Conservation (phyloP, 2,329 filamentous ascomycete genomes). For the Chrysoporthe deuterocubensis region DNA sequence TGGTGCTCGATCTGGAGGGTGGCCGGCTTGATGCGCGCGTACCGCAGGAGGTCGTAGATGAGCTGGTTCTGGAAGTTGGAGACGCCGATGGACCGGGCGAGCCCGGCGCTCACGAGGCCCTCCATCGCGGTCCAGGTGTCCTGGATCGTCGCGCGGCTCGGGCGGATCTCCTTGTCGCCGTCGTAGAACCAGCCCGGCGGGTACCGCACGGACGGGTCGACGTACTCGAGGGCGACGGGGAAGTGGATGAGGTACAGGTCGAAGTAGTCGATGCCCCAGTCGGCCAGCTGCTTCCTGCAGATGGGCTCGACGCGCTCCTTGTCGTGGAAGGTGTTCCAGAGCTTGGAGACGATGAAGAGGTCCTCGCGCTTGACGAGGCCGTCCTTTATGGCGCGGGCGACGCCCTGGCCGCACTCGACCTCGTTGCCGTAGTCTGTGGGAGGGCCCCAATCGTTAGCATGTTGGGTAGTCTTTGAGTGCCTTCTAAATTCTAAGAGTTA, state of each 20-base stretch:
- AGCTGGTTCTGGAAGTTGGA: constrained; percentile 82
- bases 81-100: constrained; percentile 76
- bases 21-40: constrained; percentile 74
- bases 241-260: constrained; percentile 91
- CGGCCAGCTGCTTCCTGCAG: constrained; percentile 73
- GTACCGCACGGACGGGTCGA: constrained; percentile 78
- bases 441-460: background rate
- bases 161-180: constrained; percentile 62
- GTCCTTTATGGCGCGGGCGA: constrained; percentile 79
- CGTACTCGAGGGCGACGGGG: constrained; percentile 83
- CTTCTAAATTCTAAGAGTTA: background rate
- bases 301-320: constrained; percentile 76
- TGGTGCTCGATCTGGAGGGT: constrained; percentile 90
- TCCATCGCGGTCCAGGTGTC: constrained; percentile 87
- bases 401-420: constrained; percentile 74
- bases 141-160: constrained; percentile 72
- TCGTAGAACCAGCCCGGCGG: constrained; percentile 74
- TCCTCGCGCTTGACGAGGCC: constrained; percentile 82
- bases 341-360: constrained; percentile 90
- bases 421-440: constrained; percentile 79
- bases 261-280: constrained; percentile 86
- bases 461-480: background rate
- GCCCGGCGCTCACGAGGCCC: constrained; percentile 67
- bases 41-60: constrained; percentile 78
- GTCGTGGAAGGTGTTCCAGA: constrained; percentile 93